Percentiles rank a stretch among this genome's conserved stretches.
These are phyloP conservation scores for Suillus discolor DNA, from an alignment of 768 basidiomycete species.

Conservation along the genomic window DNA sequence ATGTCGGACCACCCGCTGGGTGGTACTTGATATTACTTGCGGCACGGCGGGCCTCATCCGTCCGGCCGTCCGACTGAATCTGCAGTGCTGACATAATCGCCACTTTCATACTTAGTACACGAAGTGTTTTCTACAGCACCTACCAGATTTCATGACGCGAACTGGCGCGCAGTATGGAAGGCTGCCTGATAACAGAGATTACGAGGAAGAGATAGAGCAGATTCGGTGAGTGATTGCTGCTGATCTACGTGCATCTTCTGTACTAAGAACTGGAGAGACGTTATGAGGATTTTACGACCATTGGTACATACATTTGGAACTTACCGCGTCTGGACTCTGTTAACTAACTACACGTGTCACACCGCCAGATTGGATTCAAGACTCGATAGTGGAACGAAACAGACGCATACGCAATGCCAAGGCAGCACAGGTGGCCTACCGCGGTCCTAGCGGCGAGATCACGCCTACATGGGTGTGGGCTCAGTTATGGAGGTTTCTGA, in stretches of 20 bases:
- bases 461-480: constrained; percentile 63
- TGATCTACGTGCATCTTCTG: background rate
- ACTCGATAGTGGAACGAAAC: constrained; percentile 87
- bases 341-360: constrained; percentile 16
- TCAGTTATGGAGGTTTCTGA: constrained; percentile 57
- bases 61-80: background rate
- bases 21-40: no score
- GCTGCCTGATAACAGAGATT: constrained; percentile 38
- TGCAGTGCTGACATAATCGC: background rate
- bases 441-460: constrained; percentile 51
- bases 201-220: constrained; percentile 68
- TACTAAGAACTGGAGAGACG: constrained; percentile 52
- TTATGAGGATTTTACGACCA: constrained; percentile 94
- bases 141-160: constrained; percentile 21
- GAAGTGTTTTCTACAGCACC: background rate
- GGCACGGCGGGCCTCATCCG: background rate
- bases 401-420: constrained; percentile 65
- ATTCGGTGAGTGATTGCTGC: constrained; percentile 50
- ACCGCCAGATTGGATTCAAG: constrained; percentile 90
- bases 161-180: constrained; percentile 26
- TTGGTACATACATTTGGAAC: constrained; percentile 57
- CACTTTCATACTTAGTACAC: background rate
- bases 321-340: constrained; percentile 11
- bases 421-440: constrained; percentile 42
- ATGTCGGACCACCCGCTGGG: background rate